A percentile compares a stretch with the other conserved stretches of the same genome.
phyloP scores from a whole-genome alignment of 805 yeast genomes.

The Ascoidea tarda region DNA sequence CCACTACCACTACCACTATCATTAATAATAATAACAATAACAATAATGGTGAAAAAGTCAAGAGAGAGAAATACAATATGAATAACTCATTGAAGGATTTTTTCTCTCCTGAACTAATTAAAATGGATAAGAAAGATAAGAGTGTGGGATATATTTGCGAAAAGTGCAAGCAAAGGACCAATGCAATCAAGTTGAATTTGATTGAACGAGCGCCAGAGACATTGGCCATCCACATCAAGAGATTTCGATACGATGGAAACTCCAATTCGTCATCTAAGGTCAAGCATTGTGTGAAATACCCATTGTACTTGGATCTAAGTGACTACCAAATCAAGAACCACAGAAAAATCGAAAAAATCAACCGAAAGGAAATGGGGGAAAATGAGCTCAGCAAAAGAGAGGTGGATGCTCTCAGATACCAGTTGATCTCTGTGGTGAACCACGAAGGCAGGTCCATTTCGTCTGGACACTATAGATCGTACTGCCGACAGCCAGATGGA shows the following conservation, averaged over 20 bases:
- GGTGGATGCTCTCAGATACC: constrained; percentile 41
- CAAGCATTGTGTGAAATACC: constrained; percentile 75
- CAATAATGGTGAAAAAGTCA: constrained; percentile 2
- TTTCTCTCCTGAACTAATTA: constrained; percentile 70
- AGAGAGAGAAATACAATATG: constrained; percentile 35
- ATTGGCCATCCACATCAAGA: constrained; percentile 71
- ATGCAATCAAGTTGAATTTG: constrained; percentile 62
- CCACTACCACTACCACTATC: background rate
- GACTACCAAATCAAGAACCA: constrained; percentile 27
- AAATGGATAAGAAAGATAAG: constrained; percentile 49
- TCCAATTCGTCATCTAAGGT: constrained; percentile 63
- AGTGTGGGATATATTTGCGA: constrained; percentile 75
- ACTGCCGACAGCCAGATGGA: constrained; percentile 85
- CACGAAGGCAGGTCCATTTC: constrained; percentile 91
- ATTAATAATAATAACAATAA: background rate
- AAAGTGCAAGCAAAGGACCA: constrained; percentile 61
- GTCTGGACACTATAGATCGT: constrained; percentile 87
- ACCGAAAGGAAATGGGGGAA: background rate
- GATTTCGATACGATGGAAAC: constrained; percentile 77
- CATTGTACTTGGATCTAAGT: constrained; percentile 60
- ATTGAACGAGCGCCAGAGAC: constrained; percentile 83
- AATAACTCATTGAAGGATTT: constrained; percentile 68
- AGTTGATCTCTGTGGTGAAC: constrained; percentile 70
- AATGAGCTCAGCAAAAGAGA: background rate
- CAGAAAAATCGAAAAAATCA: constrained; percentile 18